phyloP scores from a whole-genome alignment of 805 yeast species.

The Starmerella vitae region DNA sequence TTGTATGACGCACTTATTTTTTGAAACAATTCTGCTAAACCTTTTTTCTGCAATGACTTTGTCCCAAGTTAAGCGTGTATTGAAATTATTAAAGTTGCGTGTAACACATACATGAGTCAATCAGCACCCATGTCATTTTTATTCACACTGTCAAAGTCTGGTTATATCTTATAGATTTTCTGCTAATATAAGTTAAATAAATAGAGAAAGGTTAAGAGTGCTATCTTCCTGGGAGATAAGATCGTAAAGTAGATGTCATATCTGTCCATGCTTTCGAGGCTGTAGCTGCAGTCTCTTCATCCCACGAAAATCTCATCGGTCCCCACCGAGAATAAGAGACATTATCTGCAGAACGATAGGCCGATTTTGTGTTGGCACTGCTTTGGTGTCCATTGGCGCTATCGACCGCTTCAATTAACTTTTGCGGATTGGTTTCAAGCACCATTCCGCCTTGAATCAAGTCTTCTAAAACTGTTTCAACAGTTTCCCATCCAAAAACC shows the following conservation, averaged over 20 bases:
- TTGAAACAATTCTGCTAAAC: too few relatives aligned
- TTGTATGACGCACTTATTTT: too few relatives aligned
- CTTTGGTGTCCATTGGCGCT: slow-evolving; percentile 24
- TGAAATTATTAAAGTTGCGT: too few relatives aligned
- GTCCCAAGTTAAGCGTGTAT: too few relatives aligned
- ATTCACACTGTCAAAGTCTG: too few relatives aligned
- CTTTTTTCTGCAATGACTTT: too few relatives aligned
- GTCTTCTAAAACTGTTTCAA: slow-evolving; percentile 73
- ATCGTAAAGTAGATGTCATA: slow-evolving; percentile 19
- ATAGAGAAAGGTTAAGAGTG: not conserved
- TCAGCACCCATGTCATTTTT: too few relatives aligned
- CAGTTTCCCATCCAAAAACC: slow-evolving; percentile 97
- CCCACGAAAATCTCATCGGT: not conserved
- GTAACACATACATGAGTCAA: too few relatives aligned
- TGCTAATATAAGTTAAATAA: not conserved
- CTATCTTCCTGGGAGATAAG: slow-evolving; percentile 15
- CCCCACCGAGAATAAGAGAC: slow-evolving; percentile 3
- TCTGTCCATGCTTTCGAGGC: slow-evolving; percentile 18
- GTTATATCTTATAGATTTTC: too few relatives aligned
- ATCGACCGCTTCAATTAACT: slow-evolving; percentile 53
- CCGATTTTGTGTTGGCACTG: slow-evolving; percentile 12
- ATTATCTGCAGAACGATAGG: not conserved
- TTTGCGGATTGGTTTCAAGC: slow-evolving; percentile 71
- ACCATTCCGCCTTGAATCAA: slow-evolving; percentile 97
- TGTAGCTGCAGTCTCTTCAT: slow-evolving; percentile 15